Evolutionary conservation across 257 asterid genomes (phyloP), one percentile per base, ranked within the genome.

Genomic region (Agastache rugosa): DNA sequence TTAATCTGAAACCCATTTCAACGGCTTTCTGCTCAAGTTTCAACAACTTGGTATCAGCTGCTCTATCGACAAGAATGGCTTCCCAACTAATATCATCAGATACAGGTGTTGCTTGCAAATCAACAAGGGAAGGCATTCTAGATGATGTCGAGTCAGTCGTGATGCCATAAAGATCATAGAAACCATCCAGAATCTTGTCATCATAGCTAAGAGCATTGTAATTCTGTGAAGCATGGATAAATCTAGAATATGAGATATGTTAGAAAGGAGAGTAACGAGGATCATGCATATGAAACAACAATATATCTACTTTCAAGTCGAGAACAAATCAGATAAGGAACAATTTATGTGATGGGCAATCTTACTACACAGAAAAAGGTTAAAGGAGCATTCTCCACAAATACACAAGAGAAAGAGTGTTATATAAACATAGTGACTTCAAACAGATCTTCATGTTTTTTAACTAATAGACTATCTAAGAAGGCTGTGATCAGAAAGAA

Each of bases 171-270:
- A 92, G 88, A 78, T 92, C 97, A 75, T 94, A 94, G 80, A 92
- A 94, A 67, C 99, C 97, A 70, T 94, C 99, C 82, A 94, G 84
- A 76, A 94, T 85, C 89, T 94, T 94, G 91, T 94, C 99, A 55
- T 94, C 97, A 41, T 90, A 94, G 85, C 92, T 83, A 78, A 94
- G 96, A 80, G 97, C 96, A 86, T 92, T 85, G 90, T 90, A 92
- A 87, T 86, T 94, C 99, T 94, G 97, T 84, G 92, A 91, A 92
- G 87, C 86, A 89, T 72, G 85, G 86, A 85, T 74, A 90, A 88
- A 84, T 88, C 88, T 88, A 90, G 83, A 83, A 87, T 83, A 90
- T 87, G 94, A 91, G 96, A 85, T 64, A 87, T 81, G 91, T 89
- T 81, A 86, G 89, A 85, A 80, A 80, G 83, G 79, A 73, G 64